Evolutionary conservation across 2,329 filamentous ascomycete genomes (phyloP).

Genomic region (Nigrospora oryzae): DNA sequence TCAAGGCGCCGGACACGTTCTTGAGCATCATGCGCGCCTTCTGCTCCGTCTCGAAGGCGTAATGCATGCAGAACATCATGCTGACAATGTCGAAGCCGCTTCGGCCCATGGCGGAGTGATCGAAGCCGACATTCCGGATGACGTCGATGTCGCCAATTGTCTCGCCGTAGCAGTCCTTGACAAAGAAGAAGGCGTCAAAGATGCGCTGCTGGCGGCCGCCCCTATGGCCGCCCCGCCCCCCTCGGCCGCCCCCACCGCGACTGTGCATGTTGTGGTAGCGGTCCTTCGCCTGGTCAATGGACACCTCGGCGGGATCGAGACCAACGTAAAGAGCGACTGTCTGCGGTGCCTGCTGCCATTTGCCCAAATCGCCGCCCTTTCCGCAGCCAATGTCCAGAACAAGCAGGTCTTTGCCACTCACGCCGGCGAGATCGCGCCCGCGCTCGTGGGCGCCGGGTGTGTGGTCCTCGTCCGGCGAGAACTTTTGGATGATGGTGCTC

Average conservation of each 20-base stretch:
- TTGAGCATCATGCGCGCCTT: constrained; percentile 87
- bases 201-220: constrained; percentile 44
- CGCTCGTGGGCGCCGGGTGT: constrained; percentile 49
- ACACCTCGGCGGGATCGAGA: constrained; percentile 85
- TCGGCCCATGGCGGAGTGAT: constrained; percentile 62
- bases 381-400: constrained; percentile 94
- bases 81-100: constrained; percentile 92
- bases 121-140: constrained; percentile 80
- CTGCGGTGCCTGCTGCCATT: constrained; percentile 94
- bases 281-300: constrained; percentile 81
- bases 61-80: constrained; percentile 99
- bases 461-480: constrained; percentile 73
- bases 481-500: constrained; percentile 94
- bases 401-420: constrained; percentile 54
- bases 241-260: constrained; percentile 43
- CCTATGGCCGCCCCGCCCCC: constrained; percentile 36
- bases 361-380: constrained; percentile 89
- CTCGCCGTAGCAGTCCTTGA: constrained; percentile 89
- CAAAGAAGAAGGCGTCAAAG: constrained; percentile 80
- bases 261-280: constrained; percentile 68
- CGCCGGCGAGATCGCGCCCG: constrained; percentile 28
- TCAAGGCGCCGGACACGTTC: constrained; percentile 83
- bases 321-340: constrained; percentile 89
- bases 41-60: constrained; percentile 87
- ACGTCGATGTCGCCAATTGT: constrained; percentile 75